Evolutionary conservation across 75 land plant species (phyloP), one percentile per base, ranked within the genome.

Genomic region (Picea sitchensis): DNA sequence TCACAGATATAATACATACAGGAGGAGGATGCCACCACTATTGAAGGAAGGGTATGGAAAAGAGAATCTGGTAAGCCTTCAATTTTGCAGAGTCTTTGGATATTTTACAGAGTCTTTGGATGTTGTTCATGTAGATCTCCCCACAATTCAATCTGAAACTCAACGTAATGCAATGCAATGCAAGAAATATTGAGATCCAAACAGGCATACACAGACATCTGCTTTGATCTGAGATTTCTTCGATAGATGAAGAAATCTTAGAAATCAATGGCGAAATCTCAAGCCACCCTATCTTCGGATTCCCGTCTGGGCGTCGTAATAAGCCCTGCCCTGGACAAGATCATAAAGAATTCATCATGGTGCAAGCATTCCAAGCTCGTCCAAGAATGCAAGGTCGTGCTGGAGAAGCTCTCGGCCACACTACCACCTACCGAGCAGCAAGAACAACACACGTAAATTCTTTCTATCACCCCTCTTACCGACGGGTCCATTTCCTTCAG

Each of bases 331-430:
- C 81, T 98, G 59, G 98, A 95, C 64, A 88, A 86, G 90, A 89
- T 98, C 89, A 85, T 98, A 67, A 93, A 92, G 78, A 95, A 91
- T 80, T 91, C 90, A 0, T 88, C 99, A 6, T 95, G 99, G 99
- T 86, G 99, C 63, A 93, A 92, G 85, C 99, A 98, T 80, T 81
- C 92, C 76, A 95, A 98, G 88, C 98, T 98, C 80, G 90, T 87
- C 63, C 84, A 90, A 79, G 91, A 98, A 65, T 92, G 94, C 82
- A 98, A 95, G 63, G 80, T 90, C 57, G 87, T 93, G 69, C 78
- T 93, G 77, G 98, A 95, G 20, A 80, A 77, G 60, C 82, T 97
- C 76, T 73, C 86, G 14, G 79, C 79, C 8, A 84, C 1, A 7
- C 67, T 18, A 17, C 85, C 20, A 14, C 18, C 76, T 0, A 36